Evolutionary conservation across 352 stramenopile genomes (phyloP).

Genomic region (Pythium sp.): DNA sequence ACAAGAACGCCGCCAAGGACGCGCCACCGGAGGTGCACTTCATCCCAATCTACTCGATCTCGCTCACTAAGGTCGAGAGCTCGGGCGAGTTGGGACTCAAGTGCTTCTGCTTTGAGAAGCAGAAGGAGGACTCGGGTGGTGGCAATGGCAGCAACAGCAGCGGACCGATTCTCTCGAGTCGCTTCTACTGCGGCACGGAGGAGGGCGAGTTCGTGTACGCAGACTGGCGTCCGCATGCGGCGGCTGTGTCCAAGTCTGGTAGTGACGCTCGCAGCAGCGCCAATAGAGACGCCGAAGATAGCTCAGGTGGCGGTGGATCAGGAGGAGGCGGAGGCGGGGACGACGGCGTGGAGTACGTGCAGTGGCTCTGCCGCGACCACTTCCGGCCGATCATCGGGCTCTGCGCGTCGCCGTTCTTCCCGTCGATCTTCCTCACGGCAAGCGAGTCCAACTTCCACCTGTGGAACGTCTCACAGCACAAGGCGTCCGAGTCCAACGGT

Average conservation of each 20-base stretch:
- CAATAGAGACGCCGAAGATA: neutral
- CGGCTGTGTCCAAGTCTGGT: slow-evolving; percentile 27
- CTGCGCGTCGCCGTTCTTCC: slow-evolving; percentile 90
- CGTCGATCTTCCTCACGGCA: slow-evolving; percentile 84
- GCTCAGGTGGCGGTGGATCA: slow-evolving; percentile 30
- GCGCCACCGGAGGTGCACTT: slow-evolving; percentile 68
- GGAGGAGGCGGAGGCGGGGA: slow-evolving; percentile 31
- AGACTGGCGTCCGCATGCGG: slow-evolving; percentile 78
- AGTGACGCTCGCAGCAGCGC: slow-evolving; percentile 15
- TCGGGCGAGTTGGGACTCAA: slow-evolving; percentile 62
- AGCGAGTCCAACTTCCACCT: slow-evolving; percentile 91
- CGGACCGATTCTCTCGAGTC: slow-evolving; percentile 38
- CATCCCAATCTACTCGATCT: slow-evolving; percentile 80
- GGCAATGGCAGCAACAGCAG: neutral
- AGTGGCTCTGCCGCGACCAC: slow-evolving; percentile 89
- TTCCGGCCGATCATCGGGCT: slow-evolving; percentile 78
- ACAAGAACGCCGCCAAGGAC: slow-evolving; percentile 65
- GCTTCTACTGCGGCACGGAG: slow-evolving; percentile 83
- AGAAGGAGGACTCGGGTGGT: slow-evolving; percentile 40
- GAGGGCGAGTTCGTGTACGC: slow-evolving; percentile 90
- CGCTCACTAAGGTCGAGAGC: slow-evolving; percentile 72
- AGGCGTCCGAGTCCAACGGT: slow-evolving; percentile 34
- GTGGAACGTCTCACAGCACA: slow-evolving; percentile 81
- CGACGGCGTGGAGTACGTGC: slow-evolving; percentile 86
- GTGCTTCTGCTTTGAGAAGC: slow-evolving; percentile 65